Evolutionary conservation across 1,284 basidiomycete genomes (phyloP), one percentile per base, ranked within the genome.

Genomic region (Anthracocystis panici-leucophaei): DNA sequence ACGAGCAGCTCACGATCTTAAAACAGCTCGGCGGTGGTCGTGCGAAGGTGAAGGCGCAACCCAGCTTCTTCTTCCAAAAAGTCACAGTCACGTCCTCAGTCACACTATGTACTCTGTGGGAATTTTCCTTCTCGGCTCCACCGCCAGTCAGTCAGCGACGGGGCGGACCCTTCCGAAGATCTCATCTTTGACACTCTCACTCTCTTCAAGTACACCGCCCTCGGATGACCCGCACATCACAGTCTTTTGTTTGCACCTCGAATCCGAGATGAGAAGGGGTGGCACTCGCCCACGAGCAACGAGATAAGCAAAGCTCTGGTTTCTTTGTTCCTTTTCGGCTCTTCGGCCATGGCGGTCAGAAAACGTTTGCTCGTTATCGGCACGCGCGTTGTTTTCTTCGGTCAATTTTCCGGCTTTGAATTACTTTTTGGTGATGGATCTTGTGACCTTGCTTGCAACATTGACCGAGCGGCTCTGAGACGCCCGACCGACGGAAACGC

Each of bases 311-410:
- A 4, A 29, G 45, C 46, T 27, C 6, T 29, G 11, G 18, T n/a
- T 18, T 9, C 5, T 27, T 49, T 49, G 48, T 42, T 42, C 41
- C 14, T 14, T 52, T 62, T 68, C 65, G 65, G 65, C 56, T 48
- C 55, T 63, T 70, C 67, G 67, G 67, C 45, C 46, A 56, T 70
- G 44, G 53, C 67, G 67, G 61, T 44, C 57, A 55, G 53, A 29
- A 14, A n/a, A n/a, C 31, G 14, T 27, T 27, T 18, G 20, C n/a
- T 29, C 27, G 52, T 31, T 53, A 27, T 53, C 23, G 21, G 45
- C 42, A 25, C 25, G 16, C 23, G 50, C 21, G 14, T 40, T 5
- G 7, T 40, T 40, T 38, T 31, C 23, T 23, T 53, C 51, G 51
- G 51, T 27, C 50, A 52, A 25, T 52, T 52, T 21, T 18, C 25